Percentiles rank a stretch among this genome's conserved stretches.
Evolutionary conservation across 257 asterid genomes (phyloP).

Genomic region (Solanum arcanum): DNA sequence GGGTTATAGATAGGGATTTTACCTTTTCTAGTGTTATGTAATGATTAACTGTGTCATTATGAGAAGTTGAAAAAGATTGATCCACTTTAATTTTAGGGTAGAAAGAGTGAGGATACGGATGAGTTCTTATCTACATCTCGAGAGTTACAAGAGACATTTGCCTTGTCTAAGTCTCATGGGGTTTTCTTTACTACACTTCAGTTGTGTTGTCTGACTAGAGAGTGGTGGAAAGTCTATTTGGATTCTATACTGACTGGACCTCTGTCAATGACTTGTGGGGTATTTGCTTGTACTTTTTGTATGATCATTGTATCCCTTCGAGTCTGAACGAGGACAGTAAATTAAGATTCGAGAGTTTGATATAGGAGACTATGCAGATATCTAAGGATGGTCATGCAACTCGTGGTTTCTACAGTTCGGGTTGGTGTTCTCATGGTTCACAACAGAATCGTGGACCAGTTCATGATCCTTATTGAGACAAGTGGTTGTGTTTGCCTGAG

Average conservation of each 20-base stretch:
- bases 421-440: not conserved
- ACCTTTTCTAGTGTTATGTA: not conserved
- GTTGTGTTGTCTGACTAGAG: not conserved
- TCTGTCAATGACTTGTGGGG: not conserved
- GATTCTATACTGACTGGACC: not conserved
- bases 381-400: not conserved
- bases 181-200: not conserved
- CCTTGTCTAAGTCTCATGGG: not conserved
- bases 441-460: not conserved
- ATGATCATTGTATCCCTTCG: not conserved
- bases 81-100: not conserved
- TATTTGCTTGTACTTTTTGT: no score
- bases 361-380: not conserved
- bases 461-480: not conserved
- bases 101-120: not conserved
- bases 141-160: not conserved
- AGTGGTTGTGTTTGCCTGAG: not conserved
- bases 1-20: not conserved
- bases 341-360: not conserved
- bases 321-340: not conserved
- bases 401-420: not conserved
- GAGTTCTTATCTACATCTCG: not conserved
- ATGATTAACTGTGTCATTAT: not conserved
- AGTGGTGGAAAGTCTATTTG: not conserved
- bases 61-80: not conserved